Evolutionary conservation across 2,329 filamentous ascomycete genomes (phyloP), one percentile per base, ranked within the genome.

Genomic region (Drechmeria coniospora): DNA sequence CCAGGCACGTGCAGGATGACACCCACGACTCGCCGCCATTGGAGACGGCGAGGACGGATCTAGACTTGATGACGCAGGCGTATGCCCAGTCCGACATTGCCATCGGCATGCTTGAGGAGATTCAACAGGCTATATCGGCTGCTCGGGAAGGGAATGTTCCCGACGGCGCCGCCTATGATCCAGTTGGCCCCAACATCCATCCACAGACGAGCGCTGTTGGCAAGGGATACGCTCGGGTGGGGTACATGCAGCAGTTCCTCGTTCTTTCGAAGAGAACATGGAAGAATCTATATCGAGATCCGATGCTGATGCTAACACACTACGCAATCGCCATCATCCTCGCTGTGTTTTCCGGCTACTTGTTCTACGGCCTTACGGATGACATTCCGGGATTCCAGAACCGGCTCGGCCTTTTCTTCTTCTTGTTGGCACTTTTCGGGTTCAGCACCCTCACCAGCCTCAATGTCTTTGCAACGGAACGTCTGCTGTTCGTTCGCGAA

Each of bases 321-420:
- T 98, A 95, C 48, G 90, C 90, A 21, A 95, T 94, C 40, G 84
- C 90, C 6, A 95, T 98, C 34, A 59, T 95, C 0, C 68, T 98
- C 5, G 90, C 86, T 2, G 87, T 95, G 5, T 79, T 98, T 32
- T 86, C 87, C 2, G 90, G 90, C 4, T 95, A 81, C 53, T 67
- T 98, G 9, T 98, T 95, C 60, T 98, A 95, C 43, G 90, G 87
- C 3, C 63, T 98, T 26, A 93, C 86, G 1, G 84, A 93, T 45
- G 86, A 98, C 45, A 92, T 98, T 41, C 79, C 83, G 35, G 90
- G 92, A 19, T 98, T 98, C 67, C 90, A 98, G 53, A 98, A 98
- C 52, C 74, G 90, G 13, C 74, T 98, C 5, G 90, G 90, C 36
- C 70, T 98, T 10, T 98, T 98, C 68, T 92, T 98, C 62, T 98